A percentile compares a stretch with the other conserved stretches of the same genome.
phyloP scores from a whole-genome alignment of 768 basidiomycete species.

The Tephrocybe sp. region DNA sequence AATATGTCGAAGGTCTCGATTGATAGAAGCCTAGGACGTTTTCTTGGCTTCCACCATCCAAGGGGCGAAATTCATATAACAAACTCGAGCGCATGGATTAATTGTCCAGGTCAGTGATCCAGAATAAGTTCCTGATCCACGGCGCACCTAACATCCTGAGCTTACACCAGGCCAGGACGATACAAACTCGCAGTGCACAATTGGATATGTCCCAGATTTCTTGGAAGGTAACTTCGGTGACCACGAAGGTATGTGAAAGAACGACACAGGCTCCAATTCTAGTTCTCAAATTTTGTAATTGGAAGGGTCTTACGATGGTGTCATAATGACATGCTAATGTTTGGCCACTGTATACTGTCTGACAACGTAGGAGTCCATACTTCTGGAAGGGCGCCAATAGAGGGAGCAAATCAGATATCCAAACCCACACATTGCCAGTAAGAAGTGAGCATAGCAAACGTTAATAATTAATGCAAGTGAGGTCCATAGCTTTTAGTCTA shows the following conservation, averaged over 20 bases:
- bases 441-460: background rate
- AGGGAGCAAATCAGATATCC: background rate
- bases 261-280: no score
- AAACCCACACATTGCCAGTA: background rate
- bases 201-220: constrained; percentile 19
- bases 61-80: constrained; percentile 26
- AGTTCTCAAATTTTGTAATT: no score
- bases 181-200: constrained; percentile 15
- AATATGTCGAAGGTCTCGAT: constrained; percentile 4
- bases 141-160: background rate
- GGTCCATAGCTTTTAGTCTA: constrained; percentile 46
- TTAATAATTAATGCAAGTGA: constrained; percentile 10
- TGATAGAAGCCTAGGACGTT: constrained; percentile 18
- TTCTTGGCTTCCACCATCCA: constrained; percentile 37
- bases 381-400: background rate
- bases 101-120: constrained; percentile 15
- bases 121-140: no score
- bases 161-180: constrained; percentile 19
- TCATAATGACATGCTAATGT: constrained; percentile 13
- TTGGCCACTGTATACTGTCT: background rate
- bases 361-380: background rate
- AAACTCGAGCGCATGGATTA: constrained; percentile 14
- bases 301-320: constrained; percentile 17
- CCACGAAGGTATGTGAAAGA: constrained; percentile 13
- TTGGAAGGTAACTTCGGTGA: constrained; percentile 13